Evolutionary conservation across 371 early-diverging fungal genomes (phyloP).

Genomic region (Mucor plumbeus): DNA sequence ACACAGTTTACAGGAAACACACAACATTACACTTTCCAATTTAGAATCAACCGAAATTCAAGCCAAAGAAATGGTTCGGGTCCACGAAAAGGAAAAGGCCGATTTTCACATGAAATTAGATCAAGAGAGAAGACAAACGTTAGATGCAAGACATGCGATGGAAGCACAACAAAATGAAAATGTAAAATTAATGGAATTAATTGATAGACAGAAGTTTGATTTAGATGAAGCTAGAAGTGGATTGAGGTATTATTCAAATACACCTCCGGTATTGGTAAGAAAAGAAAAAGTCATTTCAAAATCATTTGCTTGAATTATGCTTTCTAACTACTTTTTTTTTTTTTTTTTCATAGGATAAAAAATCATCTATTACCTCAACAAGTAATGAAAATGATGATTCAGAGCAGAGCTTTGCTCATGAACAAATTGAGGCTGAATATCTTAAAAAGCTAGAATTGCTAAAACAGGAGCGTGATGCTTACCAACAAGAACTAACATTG

Average conservation of each 20-base stretch:
- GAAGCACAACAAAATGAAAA: constrained; percentile 23
- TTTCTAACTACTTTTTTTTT: background rate
- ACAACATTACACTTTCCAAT: background rate
- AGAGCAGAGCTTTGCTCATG: background rate
- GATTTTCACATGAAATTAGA: constrained; percentile 13
- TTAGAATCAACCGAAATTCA: constrained; percentile 5
- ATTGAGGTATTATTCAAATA: background rate
- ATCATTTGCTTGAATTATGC: background rate
- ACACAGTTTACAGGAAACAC: background rate
- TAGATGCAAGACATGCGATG: constrained; percentile 4
- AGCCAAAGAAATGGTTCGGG: constrained; percentile 4
- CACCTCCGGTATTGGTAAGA: background rate
- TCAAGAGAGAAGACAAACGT: constrained; percentile 4
- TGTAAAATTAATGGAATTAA: constrained; percentile 21
- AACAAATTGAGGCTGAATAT: background rate
- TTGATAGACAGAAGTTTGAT: constrained; percentile 38
- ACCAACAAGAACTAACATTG: background rate
- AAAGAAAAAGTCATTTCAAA: no score
- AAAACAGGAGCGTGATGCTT: background rate
- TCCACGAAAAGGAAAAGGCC: constrained; percentile 12
- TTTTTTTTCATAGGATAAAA: background rate
- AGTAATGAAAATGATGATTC: background rate
- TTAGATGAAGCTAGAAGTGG: constrained; percentile 35
- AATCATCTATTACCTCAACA: background rate
- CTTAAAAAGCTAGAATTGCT: background rate